These are phyloP conservation scores for Dioscorea cayenensis DNA, from an alignment of 116 monocot species.

Conservation along the genomic window DNA sequence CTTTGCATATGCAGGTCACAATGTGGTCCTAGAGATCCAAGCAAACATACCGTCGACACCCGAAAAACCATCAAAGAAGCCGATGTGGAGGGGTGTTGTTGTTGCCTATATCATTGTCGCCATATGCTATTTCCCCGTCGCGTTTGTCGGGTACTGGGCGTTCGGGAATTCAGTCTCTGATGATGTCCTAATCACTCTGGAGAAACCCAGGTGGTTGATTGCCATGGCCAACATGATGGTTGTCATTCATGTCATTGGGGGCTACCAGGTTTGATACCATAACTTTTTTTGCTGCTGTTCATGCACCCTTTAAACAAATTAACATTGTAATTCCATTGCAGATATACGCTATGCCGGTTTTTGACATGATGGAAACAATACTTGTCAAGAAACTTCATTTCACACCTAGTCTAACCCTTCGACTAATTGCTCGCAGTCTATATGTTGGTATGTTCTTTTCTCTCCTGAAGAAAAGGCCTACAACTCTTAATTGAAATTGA, in stretches of 20 bases:
- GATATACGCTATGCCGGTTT: conserved; percentile 81
- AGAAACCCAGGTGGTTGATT: conserved; percentile 44
- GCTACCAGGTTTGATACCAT: conserved; percentile 32
- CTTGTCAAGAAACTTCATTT: conserved; percentile 56
- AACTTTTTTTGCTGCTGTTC: neutral
- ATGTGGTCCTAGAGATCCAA: conserved; percentile 55
- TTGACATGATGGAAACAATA: conserved; percentile 71
- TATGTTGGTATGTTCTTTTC: conserved; percentile 50
- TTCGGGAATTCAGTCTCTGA: conserved; percentile 36
- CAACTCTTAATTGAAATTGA: neutral
- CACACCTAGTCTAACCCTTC: conserved; percentile 46
- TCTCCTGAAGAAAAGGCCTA: neutral
- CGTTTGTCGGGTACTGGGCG: conserved; percentile 34
- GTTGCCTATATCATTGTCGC: conserved; percentile 49
- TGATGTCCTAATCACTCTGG: conserved; percentile 28
- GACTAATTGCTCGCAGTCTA: conserved; percentile 34
- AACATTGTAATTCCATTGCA: conserved; percentile 3
- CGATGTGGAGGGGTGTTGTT: conserved; percentile 53
- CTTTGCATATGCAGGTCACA: conserved; percentile 49
- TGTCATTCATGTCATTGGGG: conserved; percentile 51
- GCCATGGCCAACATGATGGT: conserved; percentile 51
- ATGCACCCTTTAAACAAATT: neutral
- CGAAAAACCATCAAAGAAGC: conserved; percentile 47
- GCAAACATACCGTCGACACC: conserved; percentile 49
- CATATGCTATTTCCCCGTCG: conserved; percentile 48